These are phyloP conservation scores for Saturnispora hagleri DNA, from an alignment of 805 yeast genomes.

Conservation along the genomic window DNA sequence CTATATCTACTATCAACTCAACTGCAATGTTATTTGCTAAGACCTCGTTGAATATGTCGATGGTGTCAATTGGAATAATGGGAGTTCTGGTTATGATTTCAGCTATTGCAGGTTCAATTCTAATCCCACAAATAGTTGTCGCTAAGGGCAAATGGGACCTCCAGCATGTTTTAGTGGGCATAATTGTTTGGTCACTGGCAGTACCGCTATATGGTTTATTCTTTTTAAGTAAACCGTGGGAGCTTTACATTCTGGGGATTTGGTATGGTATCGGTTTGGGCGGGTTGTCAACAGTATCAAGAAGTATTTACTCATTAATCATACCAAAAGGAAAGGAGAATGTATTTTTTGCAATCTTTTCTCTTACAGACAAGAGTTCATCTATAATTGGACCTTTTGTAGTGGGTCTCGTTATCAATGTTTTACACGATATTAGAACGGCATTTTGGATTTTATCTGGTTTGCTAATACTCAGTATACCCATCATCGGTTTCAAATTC, in stretches of 20 bases:
- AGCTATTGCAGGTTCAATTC: slow-evolving; percentile 59
- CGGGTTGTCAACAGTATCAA: slow-evolving; percentile 58
- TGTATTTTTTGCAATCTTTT: slow-evolving; percentile 64
- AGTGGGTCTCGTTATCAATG: slow-evolving; percentile 65
- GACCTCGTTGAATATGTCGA: slow-evolving; percentile 58
- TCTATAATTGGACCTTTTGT: slow-evolving; percentile 65
- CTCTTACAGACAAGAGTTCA: slow-evolving; percentile 75
- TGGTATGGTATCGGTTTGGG: slow-evolving; percentile 76
- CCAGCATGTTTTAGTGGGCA: slow-evolving; percentile 39
- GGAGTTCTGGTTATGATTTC: slow-evolving; percentile 58
- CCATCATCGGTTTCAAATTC: slow-evolving; percentile 39
- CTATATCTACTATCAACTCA: slow-evolving; percentile 68
- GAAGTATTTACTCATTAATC: slow-evolving; percentile 58
- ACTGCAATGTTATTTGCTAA: slow-evolving; percentile 72
- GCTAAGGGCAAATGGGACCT: slow-evolving; percentile 34
- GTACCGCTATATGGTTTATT: slow-evolving; percentile 66
- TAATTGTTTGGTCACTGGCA: slow-evolving; percentile 51
- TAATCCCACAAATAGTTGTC: slow-evolving; percentile 39
- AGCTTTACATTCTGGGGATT: slow-evolving; percentile 58
- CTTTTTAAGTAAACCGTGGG: slow-evolving; percentile 56
- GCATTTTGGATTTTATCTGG: slow-evolving; percentile 56
- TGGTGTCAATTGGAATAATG: slow-evolving; percentile 53
- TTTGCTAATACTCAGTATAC: slow-evolving; percentile 46
- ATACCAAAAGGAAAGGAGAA: slow-evolving; percentile 72
- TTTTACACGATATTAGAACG: slow-evolving; percentile 64